Evolutionary conservation across 352 stramenopile genomes (phyloP), one percentile per base, ranked within the genome.

Genomic region (Pythium dissotocum): DNA sequence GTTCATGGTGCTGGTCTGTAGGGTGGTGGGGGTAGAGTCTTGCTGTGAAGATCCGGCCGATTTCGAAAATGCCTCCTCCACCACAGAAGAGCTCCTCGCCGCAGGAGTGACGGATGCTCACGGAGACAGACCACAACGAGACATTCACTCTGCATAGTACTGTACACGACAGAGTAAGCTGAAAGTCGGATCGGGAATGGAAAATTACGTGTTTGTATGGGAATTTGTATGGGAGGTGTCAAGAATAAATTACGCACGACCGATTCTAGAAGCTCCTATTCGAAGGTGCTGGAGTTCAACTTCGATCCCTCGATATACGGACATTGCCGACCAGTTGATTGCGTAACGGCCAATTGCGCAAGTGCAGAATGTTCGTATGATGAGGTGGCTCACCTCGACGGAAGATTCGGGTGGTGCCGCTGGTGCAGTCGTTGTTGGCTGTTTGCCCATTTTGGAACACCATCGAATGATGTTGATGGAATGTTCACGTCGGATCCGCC

Each of bases 1-100:
- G 77, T 94, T 94, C 86, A 94, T 94, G 33, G 59, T 85, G 51
- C 51, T 42, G 35, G 18, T 38, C 30, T 44, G 51, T 21, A 16
- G 44, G 32, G 13, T 33, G 52, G 55, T 38, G 35, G 38, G 21
- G 28, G 53, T 30, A 52, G 30, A 40, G 21, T 55, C 61, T 69
- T 74, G 61, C 26, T 53, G 46, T 32, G 67, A 72, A 72, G 65
- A 72, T 72, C 65, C 59, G 59, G 67, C 61, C 67, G 61, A 74
- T 49, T 74, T 74, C 68, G 58, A 61, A 67, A 70, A 67, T 75
- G 68, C 60, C 49, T 53, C 57, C 65, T 61, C 65, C 65, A 67
- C 65, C 65, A 72, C 65, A 70, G 46, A 30, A 30, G 46, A 53
- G 46, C 46, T 53, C n/a, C 46, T 53, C 46, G 46, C 46, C 18